Evolutionary conservation across 2,329 filamentous ascomycete genomes (phyloP), one percentile per base, ranked within the genome.

Genomic region (Fusarium sp.): DNA sequence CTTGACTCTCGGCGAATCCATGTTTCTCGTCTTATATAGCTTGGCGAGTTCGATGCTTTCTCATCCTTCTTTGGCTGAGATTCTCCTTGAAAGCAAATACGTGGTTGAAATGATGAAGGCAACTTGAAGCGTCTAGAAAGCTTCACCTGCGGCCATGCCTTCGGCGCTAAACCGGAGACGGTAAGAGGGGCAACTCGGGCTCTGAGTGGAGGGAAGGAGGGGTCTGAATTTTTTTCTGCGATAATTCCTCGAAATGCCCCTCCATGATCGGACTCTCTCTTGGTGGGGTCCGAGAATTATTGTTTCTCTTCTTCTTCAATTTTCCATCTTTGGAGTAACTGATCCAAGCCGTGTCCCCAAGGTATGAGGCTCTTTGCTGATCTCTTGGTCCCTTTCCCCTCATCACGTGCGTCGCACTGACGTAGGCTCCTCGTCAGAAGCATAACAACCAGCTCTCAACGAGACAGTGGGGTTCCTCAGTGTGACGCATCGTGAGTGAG

Each of bases 101-200:
- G 27, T 35, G 31, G 52, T 56, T 14, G 33, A 29, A 27, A 22
- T 22, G 5, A 33, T 33, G 6, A 56, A 10, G 52, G 52, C 13
- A 27, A 24, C 20, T 14, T 24, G 14, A 22, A 65, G 22, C n/a
- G n/a, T n/a, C n/a, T n/a, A n/a, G n/a, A 27, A n/a, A 52, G 18
- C 16, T 31, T 52, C 27, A 52, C 48, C 18, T 31, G 27, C 33
- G 60, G 48, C 22, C 29, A 48, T 50, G 62, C 29, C 37, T 35
- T 18, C 43, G 2, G 29, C 68, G 70, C 81, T 82, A 83, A 71
- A 31, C 81, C 72, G 3, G 20, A 78, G 61, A 7, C 11, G 68
- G 81, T 76, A 82, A 76, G 81, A 82, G 81, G 81, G 81, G 81
- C 73, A 79, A n/a, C 39, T 35, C 16, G 64, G 35, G 54, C 67